Base-by-base conservation (phyloP, 331 rosid species). In the Dryas integrifolia region DNA sequence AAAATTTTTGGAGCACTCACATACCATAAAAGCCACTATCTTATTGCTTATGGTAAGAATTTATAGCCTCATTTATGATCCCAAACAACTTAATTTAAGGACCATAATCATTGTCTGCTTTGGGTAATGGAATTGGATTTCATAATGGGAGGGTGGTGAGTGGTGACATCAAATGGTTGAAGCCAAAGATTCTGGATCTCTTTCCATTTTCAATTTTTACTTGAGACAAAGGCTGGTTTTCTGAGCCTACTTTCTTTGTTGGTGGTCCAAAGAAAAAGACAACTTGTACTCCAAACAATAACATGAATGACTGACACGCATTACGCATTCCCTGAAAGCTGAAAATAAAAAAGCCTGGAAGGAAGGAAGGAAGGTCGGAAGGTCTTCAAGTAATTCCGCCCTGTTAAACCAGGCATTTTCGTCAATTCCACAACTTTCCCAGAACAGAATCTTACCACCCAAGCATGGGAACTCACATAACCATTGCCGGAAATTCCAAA, bases 251-350 rank as follows among this genome's bases (percentile, higher is more conserved):
- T 65, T 65, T 65, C 15, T 24, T 45, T 12, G 39, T 26, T 6
- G 76, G 85, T 77, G 86, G 81, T 85, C 81, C 85, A 15, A 48
- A 58, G 61, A 81, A 74, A 76, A 76, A 35, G 75, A 71, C 74
- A 41, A 4, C 47, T 9, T 62, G 48, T 55, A 67, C 61, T 56
- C 72, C 71, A 18, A 72, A 44, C 86, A 30, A 38, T 52, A 14
- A 69, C 50, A 52, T n/a, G 62, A 39, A n/a, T 68, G 44, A 58
- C 30, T 5, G 56, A 8, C 4, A 15, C 30, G n/a, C 46, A 50
- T 50, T 72, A 74, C 38, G 46, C 79, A 57, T 70, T 51, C 58
- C 51, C n/a, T 4, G 30, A 49, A 30, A 24, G 62, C 62, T 24
- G 15, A 53, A 7, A 3, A 49, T 11, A 50, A 7, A 3, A 49